Conservation (phyloP, 257 asterid genomes). For the Orobanche coerulescens region DNA sequence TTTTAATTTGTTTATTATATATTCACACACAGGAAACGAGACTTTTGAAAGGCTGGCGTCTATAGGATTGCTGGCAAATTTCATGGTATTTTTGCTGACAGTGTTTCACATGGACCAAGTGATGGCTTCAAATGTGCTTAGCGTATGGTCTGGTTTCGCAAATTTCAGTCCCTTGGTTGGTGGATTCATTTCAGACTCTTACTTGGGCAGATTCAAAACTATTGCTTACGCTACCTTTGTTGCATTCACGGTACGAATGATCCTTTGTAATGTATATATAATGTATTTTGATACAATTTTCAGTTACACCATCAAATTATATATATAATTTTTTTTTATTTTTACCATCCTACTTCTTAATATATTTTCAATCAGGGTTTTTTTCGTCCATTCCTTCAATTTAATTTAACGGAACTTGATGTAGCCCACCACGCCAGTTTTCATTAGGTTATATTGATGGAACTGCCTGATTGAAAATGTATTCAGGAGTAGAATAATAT, state of each 20-base stretch:
- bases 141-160: conserved; percentile 49
- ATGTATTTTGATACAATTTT: neutral
- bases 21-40: conserved; percentile 56
- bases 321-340: neutral
- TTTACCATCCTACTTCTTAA: too few relatives aligned
- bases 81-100: conserved; percentile 58
- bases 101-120: conserved; percentile 73
- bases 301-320: neutral
- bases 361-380: too few relatives aligned
- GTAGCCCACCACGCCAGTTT: too few relatives aligned
- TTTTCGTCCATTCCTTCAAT: too few relatives aligned
- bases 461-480: too few relatives aligned
- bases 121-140: conserved; percentile 50
- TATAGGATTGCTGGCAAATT: conserved; percentile 53
- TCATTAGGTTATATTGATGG: too few relatives aligned
- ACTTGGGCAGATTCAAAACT: conserved; percentile 57
- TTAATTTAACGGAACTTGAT: too few relatives aligned
- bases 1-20: neutral
- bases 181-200: conserved; percentile 58
- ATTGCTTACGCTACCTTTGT: conserved; percentile 46
- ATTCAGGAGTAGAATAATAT: too few relatives aligned
- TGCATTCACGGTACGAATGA: neutral
- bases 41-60: conserved; percentile 72
- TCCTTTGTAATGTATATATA: neutral
- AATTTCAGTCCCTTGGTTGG: conserved; percentile 62